A percentile compares a stretch with the other conserved stretches of the same genome.
Conservation (phyloP, 2,329 filamentous ascomycete species). For the Plectosphaerella cucumerina region DNA sequence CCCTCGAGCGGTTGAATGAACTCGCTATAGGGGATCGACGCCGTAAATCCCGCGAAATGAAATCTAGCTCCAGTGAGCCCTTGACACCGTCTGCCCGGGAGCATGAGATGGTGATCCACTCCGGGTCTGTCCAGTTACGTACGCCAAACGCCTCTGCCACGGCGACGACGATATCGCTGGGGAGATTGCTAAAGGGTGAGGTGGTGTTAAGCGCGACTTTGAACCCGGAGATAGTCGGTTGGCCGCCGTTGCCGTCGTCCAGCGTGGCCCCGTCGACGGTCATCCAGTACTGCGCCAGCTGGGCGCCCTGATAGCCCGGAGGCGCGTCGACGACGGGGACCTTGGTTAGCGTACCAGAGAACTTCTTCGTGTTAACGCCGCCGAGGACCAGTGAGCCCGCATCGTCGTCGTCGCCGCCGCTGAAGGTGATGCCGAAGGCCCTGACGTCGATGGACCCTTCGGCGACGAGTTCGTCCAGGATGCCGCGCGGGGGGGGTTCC, state of each 20-base stretch:
- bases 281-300: not conserved
- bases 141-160: not conserved
- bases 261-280: not conserved
- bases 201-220: not conserved
- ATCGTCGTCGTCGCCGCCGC: not conserved
- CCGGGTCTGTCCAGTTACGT: not conserved
- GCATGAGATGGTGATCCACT: not conserved
- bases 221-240: not conserved
- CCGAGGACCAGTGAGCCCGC: conserved; percentile 42
- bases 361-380: conserved; percentile 54
- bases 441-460: not conserved
- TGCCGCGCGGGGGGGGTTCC: not conserved
- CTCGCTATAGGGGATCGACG: not conserved
- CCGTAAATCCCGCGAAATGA: not conserved
- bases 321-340: conserved; percentile 48
- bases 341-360: conserved; percentile 46
- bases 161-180: not conserved
- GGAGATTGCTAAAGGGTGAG: not conserved
- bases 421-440: not conserved
- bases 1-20: not conserved
- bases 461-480: not conserved
- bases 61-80: not conserved
- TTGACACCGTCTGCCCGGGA: not conserved
- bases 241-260: not conserved
- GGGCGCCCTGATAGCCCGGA: conserved; percentile 3